Conservation (phyloP, 768 basidiomycete species). For the Russula olivacea region DNA sequence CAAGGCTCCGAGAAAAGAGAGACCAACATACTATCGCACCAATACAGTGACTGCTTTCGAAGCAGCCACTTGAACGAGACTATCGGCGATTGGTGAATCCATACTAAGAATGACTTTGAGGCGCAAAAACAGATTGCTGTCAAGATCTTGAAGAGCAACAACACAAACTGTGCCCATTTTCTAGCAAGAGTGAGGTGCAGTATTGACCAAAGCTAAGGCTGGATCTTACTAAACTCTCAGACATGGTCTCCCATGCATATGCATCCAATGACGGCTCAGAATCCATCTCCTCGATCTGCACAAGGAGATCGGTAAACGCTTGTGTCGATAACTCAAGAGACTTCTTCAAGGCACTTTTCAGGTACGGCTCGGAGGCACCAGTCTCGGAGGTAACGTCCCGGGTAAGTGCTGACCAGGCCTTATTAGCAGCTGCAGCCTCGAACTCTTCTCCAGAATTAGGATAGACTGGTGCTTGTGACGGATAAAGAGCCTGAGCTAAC, state of each 20-base stretch:
- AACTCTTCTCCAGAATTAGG: conserved; percentile 32
- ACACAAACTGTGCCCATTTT: conserved; percentile 84
- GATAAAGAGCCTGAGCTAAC: conserved; percentile 61
- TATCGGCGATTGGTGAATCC: conserved; percentile 74
- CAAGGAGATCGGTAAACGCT: conserved; percentile 69
- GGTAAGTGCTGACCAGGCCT: conserved; percentile 69
- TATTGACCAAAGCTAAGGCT: background rate
- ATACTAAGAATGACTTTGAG: conserved; percentile 74
- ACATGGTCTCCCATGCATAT: conserved; percentile 92
- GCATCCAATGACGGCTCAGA: conserved; percentile 72
- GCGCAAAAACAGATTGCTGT: conserved; percentile 60
- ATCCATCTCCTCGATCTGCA: conserved; percentile 80
- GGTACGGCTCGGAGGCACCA: conserved; percentile 33
- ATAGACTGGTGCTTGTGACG: conserved; percentile 24
- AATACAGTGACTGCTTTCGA: conserved; percentile 79
- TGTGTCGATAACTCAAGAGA: conserved; percentile 61
- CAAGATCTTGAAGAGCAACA: conserved; percentile 61
- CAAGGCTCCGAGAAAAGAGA: background rate
- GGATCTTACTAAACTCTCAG: conserved; percentile 69
- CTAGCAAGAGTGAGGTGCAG: conserved; percentile 35
- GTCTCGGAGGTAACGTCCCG: conserved; percentile 44
- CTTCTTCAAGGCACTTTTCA: conserved; percentile 34
- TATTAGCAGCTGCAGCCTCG: conserved; percentile 81
- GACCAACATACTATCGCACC: conserved; percentile 60
- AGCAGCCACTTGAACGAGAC: conserved; percentile 83